These are phyloP conservation scores for Leptographium radiaticola DNA, from an alignment of 2,329 filamentous ascomycete genomes.

Conservation along the genomic window DNA sequence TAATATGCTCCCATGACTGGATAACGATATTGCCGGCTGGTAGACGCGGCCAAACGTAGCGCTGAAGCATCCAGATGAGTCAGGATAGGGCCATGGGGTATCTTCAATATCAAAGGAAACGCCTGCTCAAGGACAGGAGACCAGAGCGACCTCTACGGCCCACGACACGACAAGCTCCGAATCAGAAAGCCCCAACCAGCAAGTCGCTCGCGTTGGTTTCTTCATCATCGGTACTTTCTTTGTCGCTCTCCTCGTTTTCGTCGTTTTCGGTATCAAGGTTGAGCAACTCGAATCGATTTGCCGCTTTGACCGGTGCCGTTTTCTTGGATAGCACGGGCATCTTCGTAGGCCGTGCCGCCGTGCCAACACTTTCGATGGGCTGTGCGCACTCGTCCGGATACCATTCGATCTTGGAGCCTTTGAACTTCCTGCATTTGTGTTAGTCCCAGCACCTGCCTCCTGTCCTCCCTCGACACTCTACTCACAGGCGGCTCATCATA, in stretches of 20 bases:
- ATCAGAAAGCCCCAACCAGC: neutral
- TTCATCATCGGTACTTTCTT: conserved; percentile 5
- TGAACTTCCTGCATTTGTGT: conserved; percentile 43
- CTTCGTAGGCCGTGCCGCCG: neutral
- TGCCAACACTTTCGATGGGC: conserved; percentile 26
- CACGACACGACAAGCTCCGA: too few species aligned
- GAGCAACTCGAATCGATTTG: conserved; percentile 52
- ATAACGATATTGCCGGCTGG: neutral
- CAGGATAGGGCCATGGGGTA: neutral
- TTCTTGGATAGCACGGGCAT: conserved; percentile 8
- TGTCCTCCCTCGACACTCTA: conserved; percentile 1
- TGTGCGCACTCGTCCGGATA: conserved; percentile 59
- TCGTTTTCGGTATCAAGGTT: conserved; percentile 32
- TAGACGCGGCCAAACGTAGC: neutral
- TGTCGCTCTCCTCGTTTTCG: conserved; percentile 16
- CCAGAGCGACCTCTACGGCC: neutral
- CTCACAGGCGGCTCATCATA: conserved; percentile 53
- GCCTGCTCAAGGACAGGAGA: too few species aligned
- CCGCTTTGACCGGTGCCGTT: conserved; percentile 20
- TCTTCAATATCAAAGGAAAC: conserved; percentile 11
- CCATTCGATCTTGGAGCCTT: conserved; percentile 57
- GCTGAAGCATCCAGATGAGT: neutral
- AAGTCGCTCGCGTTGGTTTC: neutral
- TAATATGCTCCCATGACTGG: neutral
- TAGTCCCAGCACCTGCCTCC: neutral